phyloP scores from a whole-genome alignment of 345 rosid species.

The Ceriops zippeliana region DNA sequence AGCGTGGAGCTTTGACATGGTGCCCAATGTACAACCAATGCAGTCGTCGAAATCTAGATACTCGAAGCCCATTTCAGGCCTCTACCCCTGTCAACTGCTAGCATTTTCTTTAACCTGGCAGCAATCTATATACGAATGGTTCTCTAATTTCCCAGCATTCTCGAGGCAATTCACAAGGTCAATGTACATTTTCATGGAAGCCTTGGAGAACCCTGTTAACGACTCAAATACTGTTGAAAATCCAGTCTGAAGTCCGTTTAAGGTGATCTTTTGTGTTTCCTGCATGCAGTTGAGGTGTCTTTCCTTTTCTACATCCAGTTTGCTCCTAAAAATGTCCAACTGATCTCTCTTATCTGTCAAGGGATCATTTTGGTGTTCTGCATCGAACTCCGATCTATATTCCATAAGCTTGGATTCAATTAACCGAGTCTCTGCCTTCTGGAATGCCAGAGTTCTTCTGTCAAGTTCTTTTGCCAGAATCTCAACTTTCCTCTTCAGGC shows the following conservation, averaged over 20 bases:
- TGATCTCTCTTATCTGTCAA: slow-evolving; percentile 42
- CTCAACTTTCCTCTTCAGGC: slow-evolving; percentile 64
- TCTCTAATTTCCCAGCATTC: slow-evolving; percentile 26
- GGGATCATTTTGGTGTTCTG: slow-evolving; percentile 23
- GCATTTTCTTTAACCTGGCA: slow-evolving; percentile 31
- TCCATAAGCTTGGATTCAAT: slow-evolving; percentile 43
- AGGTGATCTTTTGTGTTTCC: slow-evolving; percentile 54
- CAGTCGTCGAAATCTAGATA: slow-evolving; percentile 5
- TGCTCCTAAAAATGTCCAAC: slow-evolving; percentile 44
- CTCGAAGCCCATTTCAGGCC: background rate
- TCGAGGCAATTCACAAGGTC: slow-evolving; percentile 39
- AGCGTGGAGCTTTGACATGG: slow-evolving; percentile 56
- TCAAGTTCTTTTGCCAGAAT: slow-evolving; percentile 56
- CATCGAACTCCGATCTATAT: slow-evolving; percentile 26
- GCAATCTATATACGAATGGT: slow-evolving; percentile 31
- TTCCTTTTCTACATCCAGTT: slow-evolving; percentile 49
- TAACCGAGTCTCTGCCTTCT: slow-evolving; percentile 46
- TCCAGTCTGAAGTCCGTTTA: slow-evolving; percentile 55
- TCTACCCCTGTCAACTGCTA: slow-evolving; percentile 27
- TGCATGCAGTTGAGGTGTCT: slow-evolving; percentile 46
- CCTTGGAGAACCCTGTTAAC: slow-evolving; percentile 46
- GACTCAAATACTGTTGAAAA: slow-evolving; percentile 48
- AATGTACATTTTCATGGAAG: slow-evolving; percentile 48
- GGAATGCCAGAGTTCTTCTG: slow-evolving; percentile 38
- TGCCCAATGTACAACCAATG: slow-evolving; percentile 29